A percentile compares a stretch with the other conserved stretches of the same genome.
These are phyloP conservation scores for Casaregolazyma suthepensis DNA, from an alignment of 1,139 yeast species.

Conservation along the genomic window DNA sequence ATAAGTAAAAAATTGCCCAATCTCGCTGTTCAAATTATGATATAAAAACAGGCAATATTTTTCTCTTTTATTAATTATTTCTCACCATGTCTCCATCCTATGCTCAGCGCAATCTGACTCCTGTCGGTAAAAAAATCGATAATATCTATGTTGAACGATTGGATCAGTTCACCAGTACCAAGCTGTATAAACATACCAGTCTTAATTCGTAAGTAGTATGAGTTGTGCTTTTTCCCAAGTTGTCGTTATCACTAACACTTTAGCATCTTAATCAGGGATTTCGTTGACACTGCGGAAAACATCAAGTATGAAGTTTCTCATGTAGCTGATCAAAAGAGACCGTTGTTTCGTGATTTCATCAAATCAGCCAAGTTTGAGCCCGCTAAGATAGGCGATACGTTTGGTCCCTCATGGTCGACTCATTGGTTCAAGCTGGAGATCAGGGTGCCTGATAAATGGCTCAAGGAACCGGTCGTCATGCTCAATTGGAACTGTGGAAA, in stretches of 20 bases:
- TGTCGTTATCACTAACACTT: not conserved
- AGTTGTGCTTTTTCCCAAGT: not conserved
- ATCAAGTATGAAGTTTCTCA: constrained; percentile 51
- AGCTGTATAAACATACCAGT: constrained; percentile 62
- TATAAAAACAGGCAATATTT: not conserved
- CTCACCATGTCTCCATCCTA: constrained; percentile 1
- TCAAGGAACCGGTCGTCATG: constrained; percentile 40
- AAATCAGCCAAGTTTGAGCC: constrained; percentile 47
- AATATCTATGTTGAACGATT: constrained; percentile 69
- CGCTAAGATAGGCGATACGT: constrained; percentile 62
- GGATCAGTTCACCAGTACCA: constrained; percentile 67
- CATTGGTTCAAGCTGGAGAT: constrained; percentile 81
- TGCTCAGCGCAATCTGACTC: constrained; percentile 28
- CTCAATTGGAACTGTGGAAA: constrained; percentile 84
- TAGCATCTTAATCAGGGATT: not conserved
- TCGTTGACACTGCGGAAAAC: constrained; percentile 34
- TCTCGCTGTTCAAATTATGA: not conserved
- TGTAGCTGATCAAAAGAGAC: constrained; percentile 67
- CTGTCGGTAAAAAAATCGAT: constrained; percentile 80
- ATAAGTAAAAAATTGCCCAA: not conserved
- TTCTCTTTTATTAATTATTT: not conserved
- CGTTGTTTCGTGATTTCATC: constrained; percentile 67
- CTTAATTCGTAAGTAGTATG: constrained; percentile 51
- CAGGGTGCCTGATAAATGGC: constrained; percentile 47
- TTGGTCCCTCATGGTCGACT: constrained; percentile 95